Evolutionary conservation across 768 basidiomycete genomes (phyloP).

Genomic region (Psilocybe sp.): DNA sequence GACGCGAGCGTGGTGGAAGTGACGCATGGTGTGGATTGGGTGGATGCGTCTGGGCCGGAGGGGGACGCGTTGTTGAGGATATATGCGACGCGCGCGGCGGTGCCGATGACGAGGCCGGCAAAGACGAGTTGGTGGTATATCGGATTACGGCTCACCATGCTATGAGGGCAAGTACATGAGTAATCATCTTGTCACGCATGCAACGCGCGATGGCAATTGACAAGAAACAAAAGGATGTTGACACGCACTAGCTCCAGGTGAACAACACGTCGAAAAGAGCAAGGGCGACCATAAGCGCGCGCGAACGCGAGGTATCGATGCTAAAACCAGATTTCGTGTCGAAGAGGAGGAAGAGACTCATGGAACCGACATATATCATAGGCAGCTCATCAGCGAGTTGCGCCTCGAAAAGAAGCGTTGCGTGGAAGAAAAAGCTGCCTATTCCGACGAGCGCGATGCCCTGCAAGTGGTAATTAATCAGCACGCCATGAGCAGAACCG

Average conservation of each 20-base stretch:
- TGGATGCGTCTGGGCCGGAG: no score
- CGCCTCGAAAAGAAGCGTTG: constrained; percentile 70
- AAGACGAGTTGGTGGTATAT: constrained; percentile 81
- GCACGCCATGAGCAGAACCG: not conserved
- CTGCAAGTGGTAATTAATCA: constrained; percentile 26
- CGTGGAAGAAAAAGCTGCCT: constrained; percentile 79
- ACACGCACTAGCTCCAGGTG: constrained; percentile 70
- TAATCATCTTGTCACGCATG: not conserved
- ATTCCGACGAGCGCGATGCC: constrained; percentile 70
- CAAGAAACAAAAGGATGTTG: not conserved
- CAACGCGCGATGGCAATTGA: constrained; percentile 2
- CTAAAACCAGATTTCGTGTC: constrained; percentile 54
- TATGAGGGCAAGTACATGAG: constrained; percentile 19
- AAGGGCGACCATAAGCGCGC: constrained; percentile 33
- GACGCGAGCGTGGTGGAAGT: no score
- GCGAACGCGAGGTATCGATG: constrained; percentile 33
- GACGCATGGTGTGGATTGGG: no score
- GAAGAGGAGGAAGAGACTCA: constrained; percentile 58
- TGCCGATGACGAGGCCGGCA: constrained; percentile 50
- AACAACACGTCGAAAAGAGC: constrained; percentile 57
- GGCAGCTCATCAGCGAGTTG: constrained; percentile 83
- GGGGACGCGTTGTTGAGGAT: constrained; percentile 41
- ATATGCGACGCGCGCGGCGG: constrained; percentile 46
- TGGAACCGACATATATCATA: constrained; percentile 72
- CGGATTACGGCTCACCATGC: constrained; percentile 68